Evolutionary conservation across 2,329 filamentous ascomycete species (phyloP).

Genomic region (Gnomoniopsis smithogilvyi): DNA sequence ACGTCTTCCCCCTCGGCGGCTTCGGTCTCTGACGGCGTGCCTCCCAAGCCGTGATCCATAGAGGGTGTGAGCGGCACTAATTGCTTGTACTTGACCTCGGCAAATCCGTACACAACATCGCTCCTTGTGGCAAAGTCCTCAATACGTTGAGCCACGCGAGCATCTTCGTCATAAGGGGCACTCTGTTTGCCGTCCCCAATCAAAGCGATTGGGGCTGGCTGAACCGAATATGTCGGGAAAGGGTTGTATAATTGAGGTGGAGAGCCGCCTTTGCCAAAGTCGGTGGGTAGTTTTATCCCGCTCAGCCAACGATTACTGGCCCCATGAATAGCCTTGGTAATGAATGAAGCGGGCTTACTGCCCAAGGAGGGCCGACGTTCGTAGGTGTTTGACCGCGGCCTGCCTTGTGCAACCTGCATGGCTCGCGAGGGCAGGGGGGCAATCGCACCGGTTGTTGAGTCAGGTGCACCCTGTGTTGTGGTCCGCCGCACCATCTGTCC

Average conservation of each 20-base stretch:
- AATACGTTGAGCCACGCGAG: conserved; percentile 72
- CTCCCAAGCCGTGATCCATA: conserved; percentile 66
- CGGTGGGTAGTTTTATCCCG: conserved; percentile 61
- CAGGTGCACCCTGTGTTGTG: conserved; percentile 72
- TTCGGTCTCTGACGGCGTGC: conserved; percentile 51
- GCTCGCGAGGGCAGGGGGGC: conserved; percentile 65
- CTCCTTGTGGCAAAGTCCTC: conserved; percentile 91
- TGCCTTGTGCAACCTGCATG: conserved; percentile 70
- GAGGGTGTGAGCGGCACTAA: conserved; percentile 86
- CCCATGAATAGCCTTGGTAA: conserved; percentile 92
- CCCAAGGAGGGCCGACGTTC: conserved; percentile 75
- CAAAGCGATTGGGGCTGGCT: conserved; percentile 57
- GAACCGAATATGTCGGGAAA: conserved; percentile 80
- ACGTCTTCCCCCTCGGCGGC: conserved; percentile 70
- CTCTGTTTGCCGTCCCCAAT: conserved; percentile 64
- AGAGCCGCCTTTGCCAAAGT: conserved; percentile 62
- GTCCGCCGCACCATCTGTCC: conserved; percentile 69
- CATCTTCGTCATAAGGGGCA: conserved; percentile 71
- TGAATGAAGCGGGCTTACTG: conserved; percentile 72
- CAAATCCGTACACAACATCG: conserved; percentile 95
- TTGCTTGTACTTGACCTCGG: conserved; percentile 97
- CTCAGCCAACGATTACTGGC: conserved; percentile 76
- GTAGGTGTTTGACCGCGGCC: conserved; percentile 58
- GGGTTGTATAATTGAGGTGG: conserved; percentile 74
- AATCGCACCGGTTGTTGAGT: conserved; percentile 66